phyloP scores from a whole-genome alignment of 371 early-diverging fungal genomes.

The Rhizopus delemar region DNA sequence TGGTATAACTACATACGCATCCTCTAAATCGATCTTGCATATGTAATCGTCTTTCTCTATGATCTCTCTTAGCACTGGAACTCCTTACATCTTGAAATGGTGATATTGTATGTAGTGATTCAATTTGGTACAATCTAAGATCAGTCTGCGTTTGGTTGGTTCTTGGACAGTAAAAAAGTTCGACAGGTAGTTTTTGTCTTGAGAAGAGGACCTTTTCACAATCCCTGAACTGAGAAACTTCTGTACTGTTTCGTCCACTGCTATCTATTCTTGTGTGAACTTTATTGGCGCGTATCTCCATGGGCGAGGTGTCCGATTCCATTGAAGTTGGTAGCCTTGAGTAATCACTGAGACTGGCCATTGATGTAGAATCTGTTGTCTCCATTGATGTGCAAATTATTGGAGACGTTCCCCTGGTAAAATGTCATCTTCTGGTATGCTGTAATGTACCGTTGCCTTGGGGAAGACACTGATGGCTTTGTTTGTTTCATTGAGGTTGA shows the following conservation, averaged over 20 bases:
- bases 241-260: background rate
- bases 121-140: constrained; percentile 6
- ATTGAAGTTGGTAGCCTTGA: constrained; percentile 12
- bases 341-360: constrained; percentile 7
- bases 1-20: no score
- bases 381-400: constrained; percentile 2
- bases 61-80: constrained; percentile 7
- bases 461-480: no score
- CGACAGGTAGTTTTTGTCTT: background rate
- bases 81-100: constrained; percentile 21
- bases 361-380: background rate
- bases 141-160: constrained; percentile 1
- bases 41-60: constrained; percentile 7
- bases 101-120: constrained; percentile 9
- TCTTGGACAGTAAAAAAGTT: constrained; percentile 15
- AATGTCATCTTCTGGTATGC: constrained; percentile 1
- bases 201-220: constrained; percentile 4
- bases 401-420: constrained; percentile 7
- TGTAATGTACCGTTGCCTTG: no score
- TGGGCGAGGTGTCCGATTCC: background rate
- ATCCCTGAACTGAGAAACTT: constrained; percentile 3
- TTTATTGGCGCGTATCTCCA: background rate
- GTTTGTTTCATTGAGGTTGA: no score
- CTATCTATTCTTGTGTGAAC: background rate
- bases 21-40: no score